Evolutionary conservation across 2,329 filamentous ascomycete genomes (phyloP), one percentile per base, ranked within the genome.

Genomic region (Hortaea werneckii): DNA sequence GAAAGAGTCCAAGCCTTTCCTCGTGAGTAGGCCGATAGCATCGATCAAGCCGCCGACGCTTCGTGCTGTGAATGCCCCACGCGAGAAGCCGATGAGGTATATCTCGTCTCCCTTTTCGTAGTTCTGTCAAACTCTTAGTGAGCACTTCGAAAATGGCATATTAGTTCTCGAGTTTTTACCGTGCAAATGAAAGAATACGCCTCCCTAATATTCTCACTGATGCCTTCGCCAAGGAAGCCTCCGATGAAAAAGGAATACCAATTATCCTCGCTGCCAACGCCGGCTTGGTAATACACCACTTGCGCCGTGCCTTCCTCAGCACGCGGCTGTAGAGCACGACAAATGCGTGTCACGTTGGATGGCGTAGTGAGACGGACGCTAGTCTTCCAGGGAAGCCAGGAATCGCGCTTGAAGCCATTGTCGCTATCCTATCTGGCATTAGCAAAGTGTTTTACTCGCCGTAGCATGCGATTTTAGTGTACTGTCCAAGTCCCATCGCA

Each of bases 131-230:
- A 35, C 9, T 35, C 32, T 12, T 35, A 9, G 32, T 35, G 32
- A 9, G 32, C 32, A 35, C 32, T 35, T 12, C 9, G n/a, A 35
- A 20, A 20, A 20, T 20, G 20, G 20, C 20, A 20, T 20, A 20
- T 20, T 20, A 4, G 20, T 20, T 20, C 32, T 35, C 32, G n/a
- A 35, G 32, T 12, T 35, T 35, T 9, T 27, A 41, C 40, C 10
- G 27, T 72, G 46, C 75, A 77, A 1, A 81, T 64, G 53, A 79
- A 81, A 2, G 72, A 69, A 54, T 82, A 82, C 0, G 77, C 75
- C 55, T 80, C 77, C 8, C 76, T 71, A 46, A 82, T 73, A 43
- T 81, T 61, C 42, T 60, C 60, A 6, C 53, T 54, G 8, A 66
- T 49, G 5, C 64, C 63, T 6, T 50, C 40, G 3, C 58, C 56